Evolutionary conservation across 2,329 filamentous ascomycete genomes (phyloP).

Genomic region (Apiospora saccharicola): DNA sequence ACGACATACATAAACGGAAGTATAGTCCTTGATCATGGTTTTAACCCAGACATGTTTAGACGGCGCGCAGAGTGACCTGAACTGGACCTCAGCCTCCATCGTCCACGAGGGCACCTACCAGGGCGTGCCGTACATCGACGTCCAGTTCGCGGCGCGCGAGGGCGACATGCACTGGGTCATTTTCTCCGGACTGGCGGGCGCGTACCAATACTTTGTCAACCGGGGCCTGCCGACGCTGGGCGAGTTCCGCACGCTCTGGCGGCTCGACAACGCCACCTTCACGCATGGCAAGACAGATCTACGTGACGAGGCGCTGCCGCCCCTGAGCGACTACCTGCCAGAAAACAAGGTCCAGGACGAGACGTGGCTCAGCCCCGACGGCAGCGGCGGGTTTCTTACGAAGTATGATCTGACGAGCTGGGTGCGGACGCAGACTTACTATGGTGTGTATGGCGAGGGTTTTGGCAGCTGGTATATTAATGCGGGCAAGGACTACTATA

Average conservation of each 20-base stretch:
- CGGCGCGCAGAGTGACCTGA: slow-evolving; percentile 54
- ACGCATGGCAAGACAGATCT: slow-evolving; percentile 53
- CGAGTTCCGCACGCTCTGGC: slow-evolving; percentile 58
- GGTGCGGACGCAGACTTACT: slow-evolving; percentile 50
- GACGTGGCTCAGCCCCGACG: slow-evolving; percentile 57
- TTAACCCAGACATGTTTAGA: slow-evolving; percentile 40
- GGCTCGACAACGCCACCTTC: slow-evolving; percentile 57
- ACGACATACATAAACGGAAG: background rate
- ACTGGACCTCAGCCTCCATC: slow-evolving; percentile 55
- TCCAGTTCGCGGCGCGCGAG: slow-evolving; percentile 54
- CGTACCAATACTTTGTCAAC: slow-evolving; percentile 64
- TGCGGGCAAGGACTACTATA: slow-evolving; percentile 59
- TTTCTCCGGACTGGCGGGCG: slow-evolving; percentile 54
- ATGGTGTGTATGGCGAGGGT: slow-evolving; percentile 57
- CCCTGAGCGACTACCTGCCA: slow-evolving; percentile 49
- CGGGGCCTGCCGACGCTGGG: slow-evolving; percentile 54
- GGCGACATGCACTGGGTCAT: slow-evolving; percentile 62
- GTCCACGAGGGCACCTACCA: slow-evolving; percentile 41
- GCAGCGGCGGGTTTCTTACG: slow-evolving; percentile 52
- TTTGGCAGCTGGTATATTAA: slow-evolving; percentile 61
- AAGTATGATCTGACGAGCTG: slow-evolving; percentile 54
- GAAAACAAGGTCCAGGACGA: slow-evolving; percentile 61
- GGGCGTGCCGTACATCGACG: slow-evolving; percentile 53
- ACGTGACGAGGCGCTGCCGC: slow-evolving; percentile 53
- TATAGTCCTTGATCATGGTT: background rate